Evolutionary conservation across 441 rosid genomes (phyloP).

Genomic region (Eruca vesicaria): DNA sequence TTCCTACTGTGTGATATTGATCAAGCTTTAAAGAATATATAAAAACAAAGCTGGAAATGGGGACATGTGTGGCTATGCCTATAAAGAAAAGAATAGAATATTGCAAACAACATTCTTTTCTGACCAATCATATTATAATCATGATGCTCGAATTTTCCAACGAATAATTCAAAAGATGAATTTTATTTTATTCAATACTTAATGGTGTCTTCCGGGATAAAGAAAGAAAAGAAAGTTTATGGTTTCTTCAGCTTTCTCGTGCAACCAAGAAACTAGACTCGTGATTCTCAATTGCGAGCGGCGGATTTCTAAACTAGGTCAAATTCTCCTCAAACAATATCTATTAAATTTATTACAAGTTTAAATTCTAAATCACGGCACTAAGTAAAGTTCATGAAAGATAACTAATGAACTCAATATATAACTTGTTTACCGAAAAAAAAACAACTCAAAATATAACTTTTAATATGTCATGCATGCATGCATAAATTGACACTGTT

Average conservation of each 20-base stretch:
- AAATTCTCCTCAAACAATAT: background rate
- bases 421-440: background rate
- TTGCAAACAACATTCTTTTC: slow-evolving; percentile 21
- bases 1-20: slow-evolving; percentile 23
- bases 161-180: slow-evolving; percentile 24
- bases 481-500: background rate
- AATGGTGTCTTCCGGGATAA: background rate
- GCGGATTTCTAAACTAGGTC: slow-evolving; percentile 4
- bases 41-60: slow-evolving; percentile 11
- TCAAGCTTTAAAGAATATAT: slow-evolving; percentile 29
- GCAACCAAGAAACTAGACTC: background rate
- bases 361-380: background rate
- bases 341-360: background rate
- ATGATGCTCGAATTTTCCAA: slow-evolving; percentile 26
- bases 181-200: slow-evolving; percentile 12
- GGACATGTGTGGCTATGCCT: slow-evolving; percentile 33
- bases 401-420: background rate
- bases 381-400: background rate
- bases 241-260: slow-evolving; percentile 32
- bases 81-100: slow-evolving; percentile 29
- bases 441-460: no score
- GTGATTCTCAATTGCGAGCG: slow-evolving; percentile 19
- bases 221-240: background rate
- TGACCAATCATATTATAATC: slow-evolving; percentile 36
- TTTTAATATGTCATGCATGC: background rate